Evolutionary conservation across 805 yeast species (phyloP), one percentile per base, ranked within the genome.

Genomic region (Grigorovia jiainica): DNA sequence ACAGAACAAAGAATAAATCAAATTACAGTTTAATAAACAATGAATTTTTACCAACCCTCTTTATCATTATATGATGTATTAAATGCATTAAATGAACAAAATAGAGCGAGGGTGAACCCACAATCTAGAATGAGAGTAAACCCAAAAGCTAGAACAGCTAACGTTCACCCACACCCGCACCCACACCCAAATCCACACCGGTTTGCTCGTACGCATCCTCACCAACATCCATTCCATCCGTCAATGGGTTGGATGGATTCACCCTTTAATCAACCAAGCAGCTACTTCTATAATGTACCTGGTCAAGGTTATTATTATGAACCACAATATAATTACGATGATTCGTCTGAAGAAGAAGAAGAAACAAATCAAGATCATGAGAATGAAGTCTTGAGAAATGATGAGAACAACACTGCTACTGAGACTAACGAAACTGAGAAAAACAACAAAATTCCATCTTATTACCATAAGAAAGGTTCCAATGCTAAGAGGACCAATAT

Each of bases 1-100:
- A 27, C n/a, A n/a, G n/a, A n/a, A n/a, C n/a, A n/a, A n/a, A n/a
- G n/a, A n/a, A n/a, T n/a, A n/a, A n/a, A n/a, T n/a, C n/a, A n/a
- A n/a, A n/a, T n/a, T n/a, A n/a, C n/a, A n/a, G n/a, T n/a, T n/a
- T n/a, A n/a, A 35, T 17, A 25, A 6, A 39, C n/a, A 15, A 58
- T 58, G 63, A 58, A 58, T 35, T 58, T 54, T 36, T 54, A 57
- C 36, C 59, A 57, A 44, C 61, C 61, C 35, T 51, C 59, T 15
- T 25, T 57, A 41, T 58, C 63, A 0, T 40, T 57, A 16, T 57
- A 55, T 34, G 63, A 58, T 43, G 52, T 58, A 19, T 25, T 57
- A 32, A 52, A 52, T 24, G 62, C 62, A 5, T 41, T 58, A 27
- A 44, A 55, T 16, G 47, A 38, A 16, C 57, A 55, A 38, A 48